phyloP scores from a whole-genome alignment of 129 eudicot genomes.

The Apium graveolens region DNA sequence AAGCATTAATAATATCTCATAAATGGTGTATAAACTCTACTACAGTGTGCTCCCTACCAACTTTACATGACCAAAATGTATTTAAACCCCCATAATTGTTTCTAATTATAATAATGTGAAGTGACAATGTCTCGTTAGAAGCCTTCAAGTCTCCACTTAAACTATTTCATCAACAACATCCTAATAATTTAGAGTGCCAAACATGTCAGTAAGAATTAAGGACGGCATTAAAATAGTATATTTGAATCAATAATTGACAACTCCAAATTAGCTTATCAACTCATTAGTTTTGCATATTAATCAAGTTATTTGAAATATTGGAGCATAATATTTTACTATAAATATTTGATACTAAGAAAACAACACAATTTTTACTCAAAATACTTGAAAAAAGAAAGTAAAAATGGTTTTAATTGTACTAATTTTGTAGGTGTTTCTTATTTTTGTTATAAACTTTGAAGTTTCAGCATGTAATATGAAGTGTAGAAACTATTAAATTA shows the following conservation, averaged over 20 bases:
- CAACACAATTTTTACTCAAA: no score
- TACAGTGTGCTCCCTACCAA: not conserved
- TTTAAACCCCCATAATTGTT: not conserved
- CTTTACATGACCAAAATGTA: not conserved
- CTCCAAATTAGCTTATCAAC: not conserved
- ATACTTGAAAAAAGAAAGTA: no score
- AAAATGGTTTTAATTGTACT: no score
- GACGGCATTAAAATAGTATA: not conserved
- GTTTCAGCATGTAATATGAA: no score
- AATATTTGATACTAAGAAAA: no score
- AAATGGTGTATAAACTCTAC: not conserved
- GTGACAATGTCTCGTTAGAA: not conserved
- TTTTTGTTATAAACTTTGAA: no score
- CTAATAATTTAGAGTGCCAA: constrained; percentile 1
- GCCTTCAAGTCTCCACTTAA: not conserved
- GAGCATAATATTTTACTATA: no score
- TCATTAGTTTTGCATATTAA: no score
- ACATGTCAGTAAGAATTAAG: constrained; percentile 2
- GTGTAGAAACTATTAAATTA: no score
- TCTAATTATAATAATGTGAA: not conserved
- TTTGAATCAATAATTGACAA: not conserved
- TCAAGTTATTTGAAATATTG: not conserved
- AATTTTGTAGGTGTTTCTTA: no score
- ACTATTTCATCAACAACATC: not conserved
- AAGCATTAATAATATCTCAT: not conserved